A percentile compares a stretch with the other conserved stretches of the same genome.
phyloP scores from a whole-genome alignment of 371 early-diverging fungal genomes.

The Dinochytrium kinnereticum region DNA sequence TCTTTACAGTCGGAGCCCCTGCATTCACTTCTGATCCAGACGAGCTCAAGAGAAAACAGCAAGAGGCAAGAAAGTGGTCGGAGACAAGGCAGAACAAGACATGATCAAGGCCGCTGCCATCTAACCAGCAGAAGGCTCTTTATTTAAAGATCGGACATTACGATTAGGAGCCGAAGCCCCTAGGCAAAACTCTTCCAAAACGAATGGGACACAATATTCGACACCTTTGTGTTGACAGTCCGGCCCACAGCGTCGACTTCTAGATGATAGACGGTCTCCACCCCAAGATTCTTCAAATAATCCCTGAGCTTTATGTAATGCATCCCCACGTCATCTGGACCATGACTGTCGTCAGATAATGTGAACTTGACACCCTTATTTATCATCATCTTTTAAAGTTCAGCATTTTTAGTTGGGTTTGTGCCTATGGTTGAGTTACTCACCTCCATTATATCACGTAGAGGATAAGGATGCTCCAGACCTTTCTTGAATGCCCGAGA shows the following conservation, averaged over 20 bases:
- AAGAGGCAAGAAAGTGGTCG: neutral
- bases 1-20: conserved; percentile 41
- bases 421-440: neutral
- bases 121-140: neutral
- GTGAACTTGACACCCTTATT: conserved; percentile 75
- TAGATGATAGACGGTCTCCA: conserved; percentile 48
- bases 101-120: neutral
- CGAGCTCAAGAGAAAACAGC: neutral
- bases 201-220: neutral
- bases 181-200: neutral
- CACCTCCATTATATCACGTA: conserved; percentile 77
- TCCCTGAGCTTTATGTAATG: conserved; percentile 67
- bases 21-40: conserved; percentile 16
- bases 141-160: neutral
- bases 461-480: conserved; percentile 85
- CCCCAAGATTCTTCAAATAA: conserved; percentile 59
- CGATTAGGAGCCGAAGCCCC: neutral
- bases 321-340: conserved; percentile 85
- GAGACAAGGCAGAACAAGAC: neutral
- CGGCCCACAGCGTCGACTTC: neutral
- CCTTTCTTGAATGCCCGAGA: conserved; percentile 91
- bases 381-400: conserved; percentile 61
- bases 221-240: neutral
- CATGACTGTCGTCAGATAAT: conserved; percentile 92
- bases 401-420: too few relatives aligned